phyloP scores from a whole-genome alignment of 331 rosid genomes.

The Ulmus americana region DNA sequence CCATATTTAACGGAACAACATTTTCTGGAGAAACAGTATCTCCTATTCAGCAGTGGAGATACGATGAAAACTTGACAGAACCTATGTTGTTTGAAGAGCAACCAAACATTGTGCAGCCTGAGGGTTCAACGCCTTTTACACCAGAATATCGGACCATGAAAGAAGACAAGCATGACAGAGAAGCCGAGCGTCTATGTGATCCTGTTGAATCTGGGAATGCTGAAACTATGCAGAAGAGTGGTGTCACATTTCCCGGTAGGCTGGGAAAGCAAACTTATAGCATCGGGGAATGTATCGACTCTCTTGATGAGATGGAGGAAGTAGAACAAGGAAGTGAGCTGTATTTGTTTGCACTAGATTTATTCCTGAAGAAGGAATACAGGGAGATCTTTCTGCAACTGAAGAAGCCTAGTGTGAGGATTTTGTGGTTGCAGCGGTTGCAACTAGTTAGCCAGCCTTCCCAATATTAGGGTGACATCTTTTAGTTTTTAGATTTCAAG shows the following conservation, averaged over 20 bases:
- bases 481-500: not conserved
- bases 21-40: conserved; percentile 26
- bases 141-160: too few species aligned
- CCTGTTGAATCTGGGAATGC: conserved; percentile 36
- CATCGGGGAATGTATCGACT: conserved; percentile 63
- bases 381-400: conserved; percentile 68
- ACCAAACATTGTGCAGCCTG: conserved; percentile 22
- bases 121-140: conserved; percentile 11
- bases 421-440: conserved; percentile 68
- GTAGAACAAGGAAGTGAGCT: conserved; percentile 64
- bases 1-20: conserved; percentile 22
- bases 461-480: conserved; percentile 12
- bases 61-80: conserved; percentile 6
- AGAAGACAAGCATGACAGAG: too few species aligned
- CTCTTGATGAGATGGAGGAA: conserved; percentile 57
- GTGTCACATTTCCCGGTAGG: conserved; percentile 17
- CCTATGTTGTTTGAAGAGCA: conserved; percentile 25
- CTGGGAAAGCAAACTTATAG: conserved; percentile 38
- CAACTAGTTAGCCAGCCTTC: conserved; percentile 37
- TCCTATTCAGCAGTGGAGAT: conserved; percentile 17
- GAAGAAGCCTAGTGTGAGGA: conserved; percentile 46
- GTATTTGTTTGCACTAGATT: conserved; percentile 62
- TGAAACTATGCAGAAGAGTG: conserved; percentile 17
- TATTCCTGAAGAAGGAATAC: conserved; percentile 63
- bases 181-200: conserved; percentile 18